Evolutionary conservation across 768 basidiomycete species (phyloP).

Genomic region (Hydnum rufescens): DNA sequence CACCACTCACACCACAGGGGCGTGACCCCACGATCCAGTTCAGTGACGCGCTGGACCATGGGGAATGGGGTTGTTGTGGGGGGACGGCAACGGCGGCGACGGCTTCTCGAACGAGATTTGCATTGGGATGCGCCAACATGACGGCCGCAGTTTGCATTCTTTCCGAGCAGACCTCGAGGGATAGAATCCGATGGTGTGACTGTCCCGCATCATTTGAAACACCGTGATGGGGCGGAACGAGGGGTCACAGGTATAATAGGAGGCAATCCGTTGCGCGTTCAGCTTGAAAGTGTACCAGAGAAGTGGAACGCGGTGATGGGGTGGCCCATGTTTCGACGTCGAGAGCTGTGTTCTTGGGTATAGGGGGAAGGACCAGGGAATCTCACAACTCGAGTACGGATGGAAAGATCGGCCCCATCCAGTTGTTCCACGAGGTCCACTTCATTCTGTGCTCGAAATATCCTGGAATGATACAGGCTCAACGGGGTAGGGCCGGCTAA

Average conservation of each 20-base stretch:
- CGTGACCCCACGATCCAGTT: no score
- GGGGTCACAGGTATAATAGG: not conserved
- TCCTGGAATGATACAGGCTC: no score
- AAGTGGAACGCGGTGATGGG: slow-evolving; percentile 44
- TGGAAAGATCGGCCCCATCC: slow-evolving; percentile 56
- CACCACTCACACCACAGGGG: not conserved
- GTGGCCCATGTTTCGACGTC: slow-evolving; percentile 69
- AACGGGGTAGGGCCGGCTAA: not conserved
- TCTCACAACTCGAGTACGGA: slow-evolving; percentile 70
- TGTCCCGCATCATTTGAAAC: no score
- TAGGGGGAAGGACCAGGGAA: slow-evolving; percentile 59
- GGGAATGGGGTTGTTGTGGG: no score
- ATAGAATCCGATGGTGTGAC: slow-evolving; percentile 28
- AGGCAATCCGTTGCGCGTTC: not conserved
- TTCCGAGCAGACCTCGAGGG: slow-evolving; percentile 93
- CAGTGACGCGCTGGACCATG: no score
- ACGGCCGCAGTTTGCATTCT: slow-evolving; percentile 96
- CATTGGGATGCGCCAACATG: slow-evolving; percentile 93
- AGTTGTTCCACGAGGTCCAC: slow-evolving; percentile 94
- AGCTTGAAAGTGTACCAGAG: no score
- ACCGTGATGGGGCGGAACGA: not conserved
- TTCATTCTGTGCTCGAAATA: slow-evolving; percentile 62
- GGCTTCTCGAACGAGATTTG: slow-evolving; percentile 44
- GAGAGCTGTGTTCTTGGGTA: slow-evolving; percentile 74
- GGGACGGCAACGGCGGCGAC: slow-evolving; percentile 14